Conservation (phyloP, 2,329 filamentous ascomycete genomes). For the Ophiostoma fasciatum region DNA sequence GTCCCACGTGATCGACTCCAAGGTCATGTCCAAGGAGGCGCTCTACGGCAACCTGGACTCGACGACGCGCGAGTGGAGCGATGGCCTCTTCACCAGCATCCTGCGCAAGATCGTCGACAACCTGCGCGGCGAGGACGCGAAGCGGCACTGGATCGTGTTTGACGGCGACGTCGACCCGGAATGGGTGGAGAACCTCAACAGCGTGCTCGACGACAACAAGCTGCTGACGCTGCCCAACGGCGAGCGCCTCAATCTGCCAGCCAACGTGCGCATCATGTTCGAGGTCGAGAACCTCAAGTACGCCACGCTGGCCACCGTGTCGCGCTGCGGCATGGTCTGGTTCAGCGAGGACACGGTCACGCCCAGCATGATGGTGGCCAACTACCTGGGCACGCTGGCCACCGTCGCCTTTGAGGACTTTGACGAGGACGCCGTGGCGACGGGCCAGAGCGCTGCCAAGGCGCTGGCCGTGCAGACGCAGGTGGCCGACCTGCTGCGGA, state of each 20-base stretch:
- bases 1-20: conserved; percentile 94
- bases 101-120: conserved; percentile 98
- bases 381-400: conserved; percentile 76
- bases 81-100: conserved; percentile 95
- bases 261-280: conserved; percentile 98
- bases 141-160: conserved; percentile 98
- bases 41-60: conserved; percentile 92
- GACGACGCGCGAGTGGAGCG: conserved; percentile 97
- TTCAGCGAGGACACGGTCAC: conserved; percentile 97
- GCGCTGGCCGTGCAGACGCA: conserved; percentile 64
- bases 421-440: conserved; percentile 68
- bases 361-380: conserved; percentile 76
- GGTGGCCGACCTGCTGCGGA: conserved; percentile 64
- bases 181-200: conserved; percentile 99
- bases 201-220: conserved; percentile 98
- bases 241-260: conserved; percentile 85
- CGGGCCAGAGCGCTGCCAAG: conserved; percentile 62
- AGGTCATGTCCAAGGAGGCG: conserved; percentile 99
- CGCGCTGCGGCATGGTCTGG: conserved; percentile 99
- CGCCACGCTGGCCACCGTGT: conserved; percentile 94
- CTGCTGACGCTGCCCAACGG: conserved; percentile 92
- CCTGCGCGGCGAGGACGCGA: conserved; percentile 87
- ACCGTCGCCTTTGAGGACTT: conserved; percentile 83
- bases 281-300: conserved; percentile 97
- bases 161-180: conserved; percentile 98